These are phyloP conservation scores for Pythium sukuiense DNA, from an alignment of 352 stramenopile species.

Conservation along the genomic window DNA sequence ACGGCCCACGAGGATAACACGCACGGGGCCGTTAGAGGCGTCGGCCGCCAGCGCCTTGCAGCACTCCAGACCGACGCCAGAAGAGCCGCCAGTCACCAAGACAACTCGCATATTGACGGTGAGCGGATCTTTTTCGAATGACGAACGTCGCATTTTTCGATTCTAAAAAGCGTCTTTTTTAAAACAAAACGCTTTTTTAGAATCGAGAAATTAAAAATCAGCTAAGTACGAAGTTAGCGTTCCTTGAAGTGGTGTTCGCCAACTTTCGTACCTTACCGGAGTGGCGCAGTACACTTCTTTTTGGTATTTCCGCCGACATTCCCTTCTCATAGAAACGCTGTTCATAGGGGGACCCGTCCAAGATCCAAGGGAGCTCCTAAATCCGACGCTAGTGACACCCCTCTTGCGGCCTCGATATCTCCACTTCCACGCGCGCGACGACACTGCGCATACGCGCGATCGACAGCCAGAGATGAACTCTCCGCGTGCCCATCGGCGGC, in stretches of 20 bases:
- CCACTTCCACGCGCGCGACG: not conserved
- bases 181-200: not conserved
- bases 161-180: not conserved
- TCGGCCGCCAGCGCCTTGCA: conserved; percentile 28
- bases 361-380: conserved; percentile 3
- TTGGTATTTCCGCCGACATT: not conserved
- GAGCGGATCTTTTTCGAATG: not conserved
- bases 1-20: conserved; percentile 33
- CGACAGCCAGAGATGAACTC: conserved; percentile 1
- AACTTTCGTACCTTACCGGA: not conserved
- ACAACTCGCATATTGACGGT: conserved; percentile 19
- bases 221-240: too few relatives aligned
- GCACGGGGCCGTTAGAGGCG: conserved; percentile 1
- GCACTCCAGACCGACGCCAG: conserved; percentile 36
- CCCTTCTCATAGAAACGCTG: conserved; percentile 8
- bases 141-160: not conserved
- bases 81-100: conserved; percentile 37
- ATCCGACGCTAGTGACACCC: not conserved
- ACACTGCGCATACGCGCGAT: not conserved
- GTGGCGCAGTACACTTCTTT: not conserved
- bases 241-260: not conserved
- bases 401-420: not conserved
- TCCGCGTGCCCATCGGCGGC: conserved; percentile 1
- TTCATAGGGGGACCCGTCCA: not conserved
- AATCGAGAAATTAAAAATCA: not conserved